A percentile compares a stretch with the other conserved stretches of the same genome.
Conservation (phyloP, 1,139 yeast species). For the Pichia sp. region DNA sequence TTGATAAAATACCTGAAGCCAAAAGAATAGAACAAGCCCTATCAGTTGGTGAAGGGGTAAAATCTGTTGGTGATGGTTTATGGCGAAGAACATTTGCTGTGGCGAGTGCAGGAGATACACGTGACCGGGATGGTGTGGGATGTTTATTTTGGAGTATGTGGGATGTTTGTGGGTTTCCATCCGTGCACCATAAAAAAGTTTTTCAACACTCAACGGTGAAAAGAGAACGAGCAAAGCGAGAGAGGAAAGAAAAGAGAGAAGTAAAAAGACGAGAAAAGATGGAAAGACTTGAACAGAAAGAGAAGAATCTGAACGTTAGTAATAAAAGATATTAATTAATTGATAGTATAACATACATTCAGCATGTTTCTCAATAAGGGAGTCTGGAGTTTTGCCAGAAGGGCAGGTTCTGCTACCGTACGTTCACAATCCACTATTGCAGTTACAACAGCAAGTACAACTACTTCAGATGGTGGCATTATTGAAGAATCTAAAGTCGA, state of each 20-base stretch:
- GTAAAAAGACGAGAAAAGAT: background rate
- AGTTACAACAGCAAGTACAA: background rate
- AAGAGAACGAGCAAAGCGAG: background rate
- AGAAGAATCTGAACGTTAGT: too few relatives aligned
- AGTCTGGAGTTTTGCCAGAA: background rate
- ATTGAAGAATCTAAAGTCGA: background rate
- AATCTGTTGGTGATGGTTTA: constrained; percentile 19
- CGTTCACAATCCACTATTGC: background rate
- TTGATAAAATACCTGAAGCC: constrained; percentile 41
- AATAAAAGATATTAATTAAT: too few relatives aligned
- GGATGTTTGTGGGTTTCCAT: background rate
- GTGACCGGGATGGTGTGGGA: background rate
- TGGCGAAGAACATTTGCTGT: background rate
- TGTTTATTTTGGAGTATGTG: background rate
- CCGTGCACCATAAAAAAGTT: background rate
- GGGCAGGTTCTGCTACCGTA: background rate
- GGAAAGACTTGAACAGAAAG: background rate
- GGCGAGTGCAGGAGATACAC: background rate
- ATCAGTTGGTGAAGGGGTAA: constrained; percentile 23
- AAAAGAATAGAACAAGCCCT: constrained; percentile 13
- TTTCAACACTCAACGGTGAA: background rate
- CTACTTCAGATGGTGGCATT: background rate
- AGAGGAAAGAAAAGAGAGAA: background rate
- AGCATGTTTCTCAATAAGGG: background rate
- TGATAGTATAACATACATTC: too few relatives aligned